Evolutionary conservation across 306 rosid species (phyloP), one percentile per base, ranked within the genome.

Genomic region (Carpinus viminea): DNA sequence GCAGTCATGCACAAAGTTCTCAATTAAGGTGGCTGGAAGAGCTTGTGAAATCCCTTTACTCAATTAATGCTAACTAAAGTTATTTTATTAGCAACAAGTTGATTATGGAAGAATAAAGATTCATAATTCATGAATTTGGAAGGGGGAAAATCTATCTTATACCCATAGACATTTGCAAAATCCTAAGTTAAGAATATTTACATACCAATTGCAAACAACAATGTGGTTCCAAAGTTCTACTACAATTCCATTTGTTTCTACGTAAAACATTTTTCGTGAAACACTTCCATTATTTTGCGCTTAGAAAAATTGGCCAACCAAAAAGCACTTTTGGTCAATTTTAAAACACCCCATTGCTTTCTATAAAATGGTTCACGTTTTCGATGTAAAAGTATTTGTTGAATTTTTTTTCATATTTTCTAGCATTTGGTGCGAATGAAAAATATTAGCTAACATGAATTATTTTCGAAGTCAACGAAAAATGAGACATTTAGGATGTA

Each of bases 1-100:
- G 95, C 91, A 88, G 18, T 7, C 11, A 34, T 45, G 45, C 59
- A 43, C 80, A 76, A 81, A 76, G 18, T 60, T 73, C 60, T n/a
- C 72, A 46, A 45, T 24, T 68, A 41, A 68, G 51, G 66, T 60
- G 43, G 46, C 26, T 0, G n/a, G 52, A 43, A 70, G 46, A 65
- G 45, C 46, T 28, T n/a, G 10, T 6, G 41, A 38, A 34, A 79
- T 15, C 68, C 57, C 47, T 7, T n/a, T 20, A 34, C 43, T 64
- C 17, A 47, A 28, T 11, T 59, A 18, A 72, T 68, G 72, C 17
- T n/a, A 18, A 38, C 26, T 38, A 38, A 65, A 9, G 21, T 16
- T 36, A 65, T 8, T 41, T 47, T 11, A 38, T 38, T 17, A n/a
- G 26, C 48, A 26, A 41, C 72, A 68, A 68, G 9, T 38, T 68